Conservation (phyloP, 768 basidiomycete species). For the Tricholoma hemisulphureum region DNA sequence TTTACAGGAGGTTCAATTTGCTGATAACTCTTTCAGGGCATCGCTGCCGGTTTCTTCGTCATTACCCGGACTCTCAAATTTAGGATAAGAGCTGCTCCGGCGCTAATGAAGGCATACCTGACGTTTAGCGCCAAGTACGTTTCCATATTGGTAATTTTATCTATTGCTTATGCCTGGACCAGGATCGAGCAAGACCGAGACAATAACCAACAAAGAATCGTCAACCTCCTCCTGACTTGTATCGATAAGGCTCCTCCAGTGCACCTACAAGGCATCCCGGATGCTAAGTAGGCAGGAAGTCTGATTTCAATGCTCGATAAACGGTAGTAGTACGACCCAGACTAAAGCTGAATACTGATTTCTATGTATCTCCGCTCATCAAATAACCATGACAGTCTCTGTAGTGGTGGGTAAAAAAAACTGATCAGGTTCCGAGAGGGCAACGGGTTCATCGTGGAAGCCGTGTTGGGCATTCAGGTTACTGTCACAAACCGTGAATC, state of each 20-base stretch:
- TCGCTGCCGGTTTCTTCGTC: conserved; percentile 40
- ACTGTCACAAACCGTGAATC: too few relatives aligned
- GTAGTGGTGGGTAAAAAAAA: too few relatives aligned
- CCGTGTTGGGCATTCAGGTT: too few relatives aligned
- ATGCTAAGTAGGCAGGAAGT: not conserved
- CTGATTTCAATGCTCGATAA: too few relatives aligned
- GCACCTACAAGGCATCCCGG: conserved; percentile 18
- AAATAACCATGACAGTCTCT: too few relatives aligned
- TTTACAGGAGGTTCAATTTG: not conserved
- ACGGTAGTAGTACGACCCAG: not conserved
- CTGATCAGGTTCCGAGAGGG: too few relatives aligned
- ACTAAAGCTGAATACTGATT: too few relatives aligned
- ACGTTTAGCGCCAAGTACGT: conserved; percentile 42
- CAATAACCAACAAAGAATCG: conserved; percentile 25
- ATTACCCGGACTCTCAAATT: conserved; percentile 40
- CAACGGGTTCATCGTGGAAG: too few relatives aligned
- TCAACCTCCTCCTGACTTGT: conserved; percentile 35
- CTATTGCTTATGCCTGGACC: not conserved
- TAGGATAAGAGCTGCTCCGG: conserved; percentile 38
- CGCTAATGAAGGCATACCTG: conserved; percentile 31
- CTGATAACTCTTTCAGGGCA: conserved; percentile 8
- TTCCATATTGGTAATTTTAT: conserved; percentile 20
- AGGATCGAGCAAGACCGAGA: conserved; percentile 25
- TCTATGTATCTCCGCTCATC: too few relatives aligned
- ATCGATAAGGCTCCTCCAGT: conserved; percentile 32